Evolutionary conservation across 208 protist genomes (phyloP).

Genomic region (Wallacemonas rigidus): DNA sequence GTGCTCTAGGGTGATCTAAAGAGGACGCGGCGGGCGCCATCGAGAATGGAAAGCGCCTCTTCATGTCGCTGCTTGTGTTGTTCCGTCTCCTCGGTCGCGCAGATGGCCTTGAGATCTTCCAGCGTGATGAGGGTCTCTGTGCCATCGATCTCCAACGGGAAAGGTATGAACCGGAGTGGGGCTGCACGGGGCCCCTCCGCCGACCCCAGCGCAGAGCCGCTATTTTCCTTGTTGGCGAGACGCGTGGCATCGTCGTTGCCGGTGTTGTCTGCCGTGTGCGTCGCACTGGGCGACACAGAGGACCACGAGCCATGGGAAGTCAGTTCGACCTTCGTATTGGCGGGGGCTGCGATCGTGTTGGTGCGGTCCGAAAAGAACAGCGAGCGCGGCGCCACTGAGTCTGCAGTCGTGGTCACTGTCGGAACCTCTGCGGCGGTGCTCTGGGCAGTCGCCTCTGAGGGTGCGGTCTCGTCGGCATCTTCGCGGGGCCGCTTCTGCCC

Average conservation of each 20-base stretch:
- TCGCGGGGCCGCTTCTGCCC: constrained; percentile 15
- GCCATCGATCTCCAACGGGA: constrained; percentile 56
- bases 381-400: not conserved
- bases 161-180: constrained; percentile 60
- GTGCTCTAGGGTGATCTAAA: constrained; percentile 25
- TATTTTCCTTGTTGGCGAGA: constrained; percentile 4
- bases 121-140: constrained; percentile 58
- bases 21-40: constrained; percentile 49
- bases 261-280: not conserved
- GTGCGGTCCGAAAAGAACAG: constrained; percentile 19
- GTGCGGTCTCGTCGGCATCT: not conserved
- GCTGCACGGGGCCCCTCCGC: not conserved
- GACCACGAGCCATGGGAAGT: not conserved
- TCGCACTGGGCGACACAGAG: not conserved
- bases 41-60: constrained; percentile 49
- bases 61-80: constrained; percentile 52
- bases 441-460: too few relatives aligned
- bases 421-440: not conserved
- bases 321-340: constrained; percentile 2
- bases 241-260: too few relatives aligned
- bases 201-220: not conserved
- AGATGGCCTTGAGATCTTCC: constrained; percentile 55
- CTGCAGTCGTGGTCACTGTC: not conserved
- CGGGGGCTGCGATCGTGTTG: not conserved
- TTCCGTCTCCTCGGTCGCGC: constrained; percentile 48